A percentile compares a stretch with the other conserved stretches of the same genome.
Conservation (phyloP, 2,329 filamentous ascomycete species). For the Fusarium newnesense region DNA sequence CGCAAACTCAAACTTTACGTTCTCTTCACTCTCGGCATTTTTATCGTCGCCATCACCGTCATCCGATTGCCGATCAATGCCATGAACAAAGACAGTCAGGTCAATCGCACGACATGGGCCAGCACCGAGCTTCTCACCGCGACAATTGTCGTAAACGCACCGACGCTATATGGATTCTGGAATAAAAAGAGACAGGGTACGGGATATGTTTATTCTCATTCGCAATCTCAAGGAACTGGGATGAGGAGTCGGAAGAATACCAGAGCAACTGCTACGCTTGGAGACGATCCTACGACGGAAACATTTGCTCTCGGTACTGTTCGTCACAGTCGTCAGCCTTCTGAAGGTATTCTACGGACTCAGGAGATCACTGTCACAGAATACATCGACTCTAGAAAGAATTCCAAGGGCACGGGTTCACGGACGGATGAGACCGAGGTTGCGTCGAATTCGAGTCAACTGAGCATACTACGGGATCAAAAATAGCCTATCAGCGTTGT, state of each 20-base stretch:
- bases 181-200: conserved; percentile 34
- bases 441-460: neutral
- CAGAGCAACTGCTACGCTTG: neutral
- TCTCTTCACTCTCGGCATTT: conserved; percentile 52
- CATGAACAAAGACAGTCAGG: conserved; percentile 48
- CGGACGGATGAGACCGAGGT: neutral
- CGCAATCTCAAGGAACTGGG: neutral
- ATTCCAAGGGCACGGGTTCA: neutral
- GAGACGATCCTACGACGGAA: neutral
- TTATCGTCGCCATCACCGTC: conserved; percentile 54
- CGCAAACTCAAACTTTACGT: conserved; percentile 47
- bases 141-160: conserved; percentile 51
- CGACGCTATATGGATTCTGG: conserved; percentile 50
- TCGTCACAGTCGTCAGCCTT: neutral
- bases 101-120: conserved; percentile 52
- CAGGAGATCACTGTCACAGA: neutral
- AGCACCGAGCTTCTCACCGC: conserved; percentile 50
- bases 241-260: neutral
- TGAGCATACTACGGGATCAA: neutral
- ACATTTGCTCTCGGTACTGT: neutral
- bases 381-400: neutral
- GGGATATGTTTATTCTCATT: neutral
- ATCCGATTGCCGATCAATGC: conserved; percentile 52
- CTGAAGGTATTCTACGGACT: neutral
- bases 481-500: neutral